These are phyloP conservation scores for Nothomitra cinnamomea DNA, from an alignment of 2,329 filamentous ascomycete genomes.

Conservation along the genomic window DNA sequence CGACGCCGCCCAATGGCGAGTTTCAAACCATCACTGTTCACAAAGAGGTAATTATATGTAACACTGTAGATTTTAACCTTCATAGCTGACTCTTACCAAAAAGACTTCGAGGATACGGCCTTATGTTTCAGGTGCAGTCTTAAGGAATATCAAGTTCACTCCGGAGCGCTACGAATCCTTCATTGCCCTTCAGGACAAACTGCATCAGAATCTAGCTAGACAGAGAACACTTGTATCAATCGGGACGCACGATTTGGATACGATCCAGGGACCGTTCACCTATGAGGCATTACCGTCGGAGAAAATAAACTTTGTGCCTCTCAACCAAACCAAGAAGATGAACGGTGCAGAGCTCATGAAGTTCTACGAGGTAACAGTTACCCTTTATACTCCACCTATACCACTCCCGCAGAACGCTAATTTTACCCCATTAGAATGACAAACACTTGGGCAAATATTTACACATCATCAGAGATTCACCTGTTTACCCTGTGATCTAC, in stretches of 20 bases:
- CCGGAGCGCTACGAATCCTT: constrained; percentile 88
- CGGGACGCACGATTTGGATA: constrained; percentile 92
- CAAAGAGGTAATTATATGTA: constrained; percentile 32
- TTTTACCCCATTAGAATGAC: constrained; percentile 44
- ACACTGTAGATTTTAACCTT: neutral
- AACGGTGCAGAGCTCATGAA: constrained; percentile 76
- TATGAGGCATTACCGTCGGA: constrained; percentile 88
- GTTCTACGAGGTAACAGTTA: constrained; percentile 53
- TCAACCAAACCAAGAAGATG: constrained; percentile 87
- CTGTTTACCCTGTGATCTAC: constrained; percentile 90
- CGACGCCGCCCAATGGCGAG: constrained; percentile 53
- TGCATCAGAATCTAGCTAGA: constrained; percentile 88
- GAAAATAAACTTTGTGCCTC: constrained; percentile 74
- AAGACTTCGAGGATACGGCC: constrained; percentile 65
- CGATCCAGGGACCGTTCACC: constrained; percentile 82
- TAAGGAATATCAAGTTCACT: constrained; percentile 83
- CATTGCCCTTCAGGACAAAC: constrained; percentile 93
- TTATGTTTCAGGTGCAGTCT: constrained; percentile 73
- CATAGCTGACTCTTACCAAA: constrained; percentile 10
- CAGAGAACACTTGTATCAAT: constrained; percentile 92
- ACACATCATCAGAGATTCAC: constrained; percentile 84
- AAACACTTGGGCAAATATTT: constrained; percentile 80
- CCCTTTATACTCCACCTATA: neutral
- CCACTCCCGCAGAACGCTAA: neutral
- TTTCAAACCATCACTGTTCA: constrained; percentile 67